Evolutionary conservation across 768 basidiomycete genomes (phyloP), one percentile per base, ranked within the genome.

Genomic region (Dentipellis fragilis): DNA sequence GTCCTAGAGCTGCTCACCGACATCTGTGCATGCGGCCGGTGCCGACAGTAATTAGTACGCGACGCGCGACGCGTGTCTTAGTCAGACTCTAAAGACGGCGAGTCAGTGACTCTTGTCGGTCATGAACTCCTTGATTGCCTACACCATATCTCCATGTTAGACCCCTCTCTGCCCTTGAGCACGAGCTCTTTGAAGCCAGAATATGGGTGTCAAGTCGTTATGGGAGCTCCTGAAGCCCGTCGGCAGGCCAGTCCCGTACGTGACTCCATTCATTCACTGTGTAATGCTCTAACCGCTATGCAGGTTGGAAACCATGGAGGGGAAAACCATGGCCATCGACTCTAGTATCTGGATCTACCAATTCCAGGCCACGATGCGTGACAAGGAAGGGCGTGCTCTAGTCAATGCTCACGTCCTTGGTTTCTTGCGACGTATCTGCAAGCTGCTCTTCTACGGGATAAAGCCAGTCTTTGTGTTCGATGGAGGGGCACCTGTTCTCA

Each of bases 311-410:
- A 93, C 88, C 0, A 80, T 94, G 66, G 93, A 94, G 65, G 93
- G 93, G n/a, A 95, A 93, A 67, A 74, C 83, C 10, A 82, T 99
- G 73, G 96, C 96, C 2, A 98, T 99, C 55, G 96, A 99, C 71
- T 97, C 94, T 3, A 96, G 93, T 62, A 98, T 99, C 60, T 99
- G 96, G 96, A 84, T 99, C 54, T 99, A 99, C 69, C 96, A 99
- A 69, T 99, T 99, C 65, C 95, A 98, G 72, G 94, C 95, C 19
- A 97, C 96, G 9, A 97, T 98, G 94, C 83, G 96, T 21, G 94
- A 95, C 70, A 97, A 93, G 65, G 93, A 97, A 57, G 96, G 96
- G 23, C 83, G 85, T 21, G 89, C 80, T 11, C 72, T 99, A 46
- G 81, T 87, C 52, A 97, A 97, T 65, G 94, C 95, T 1, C 96